Percentiles rank a stretch among this genome's conserved stretches.
Conservation (phyloP, 139 green algal genomes). For the Micractinium sp. region DNA sequence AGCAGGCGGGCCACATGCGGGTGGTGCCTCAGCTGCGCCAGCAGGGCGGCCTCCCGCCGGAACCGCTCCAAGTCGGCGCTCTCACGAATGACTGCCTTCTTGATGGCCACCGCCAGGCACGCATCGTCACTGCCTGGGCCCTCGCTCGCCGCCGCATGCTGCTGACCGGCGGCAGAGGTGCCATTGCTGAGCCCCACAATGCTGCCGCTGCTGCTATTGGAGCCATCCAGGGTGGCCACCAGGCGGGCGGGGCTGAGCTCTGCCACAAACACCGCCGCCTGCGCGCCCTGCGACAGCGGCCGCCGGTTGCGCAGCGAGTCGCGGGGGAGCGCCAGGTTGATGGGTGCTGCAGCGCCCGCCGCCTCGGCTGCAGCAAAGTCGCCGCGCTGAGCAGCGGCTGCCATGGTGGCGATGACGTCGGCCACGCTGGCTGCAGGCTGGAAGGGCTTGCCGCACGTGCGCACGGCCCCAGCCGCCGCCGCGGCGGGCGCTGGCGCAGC, state of each 20-base stretch:
- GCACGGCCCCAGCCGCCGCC: background rate
- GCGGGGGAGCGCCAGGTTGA: conserved; percentile 41
- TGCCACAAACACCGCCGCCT: conserved; percentile 54
- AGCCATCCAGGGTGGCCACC: background rate
- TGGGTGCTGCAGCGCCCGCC: background rate
- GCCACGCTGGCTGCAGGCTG: conserved; percentile 1
- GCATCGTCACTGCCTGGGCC: conserved; percentile 4
- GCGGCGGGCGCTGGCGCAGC: background rate
- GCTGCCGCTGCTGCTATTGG: too few relatives aligned
- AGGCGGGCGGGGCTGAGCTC: conserved; percentile 11
- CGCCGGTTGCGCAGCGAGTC: background rate
- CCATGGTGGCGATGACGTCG: conserved; percentile 46
- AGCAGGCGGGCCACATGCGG: conserved; percentile 62
- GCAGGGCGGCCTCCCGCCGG: conserved; percentile 65
- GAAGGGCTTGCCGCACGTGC: background rate
- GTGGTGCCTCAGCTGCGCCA: conserved; percentile 58
- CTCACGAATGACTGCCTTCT: conserved; percentile 65
- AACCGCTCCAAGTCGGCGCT: conserved; percentile 76
- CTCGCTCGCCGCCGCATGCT: background rate
- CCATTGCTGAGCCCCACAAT: too few relatives aligned
- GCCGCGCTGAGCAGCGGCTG: conserved; percentile 32
- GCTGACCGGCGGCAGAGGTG: too few relatives aligned
- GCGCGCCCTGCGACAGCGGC: conserved; percentile 40
- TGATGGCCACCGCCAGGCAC: conserved; percentile 72
- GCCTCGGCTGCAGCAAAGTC: conserved; percentile 53